Conservation (phyloP, 2,329 filamentous ascomycete species). For the Colletotrichum sp. region DNA sequence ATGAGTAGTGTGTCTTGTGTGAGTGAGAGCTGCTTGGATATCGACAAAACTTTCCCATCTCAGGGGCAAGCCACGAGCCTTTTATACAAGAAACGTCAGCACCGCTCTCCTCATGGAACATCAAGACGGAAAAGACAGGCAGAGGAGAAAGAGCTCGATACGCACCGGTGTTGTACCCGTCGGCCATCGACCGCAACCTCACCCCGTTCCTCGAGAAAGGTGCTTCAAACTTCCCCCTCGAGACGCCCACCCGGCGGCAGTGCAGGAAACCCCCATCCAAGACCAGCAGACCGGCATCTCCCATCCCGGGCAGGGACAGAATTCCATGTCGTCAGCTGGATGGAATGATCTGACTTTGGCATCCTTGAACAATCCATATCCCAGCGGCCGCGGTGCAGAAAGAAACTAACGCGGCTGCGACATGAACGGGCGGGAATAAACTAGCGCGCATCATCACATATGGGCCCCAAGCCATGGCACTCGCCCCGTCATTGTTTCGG, state of each 20-base stretch:
- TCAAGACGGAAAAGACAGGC: background rate
- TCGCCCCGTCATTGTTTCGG: background rate
- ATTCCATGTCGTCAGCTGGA: background rate
- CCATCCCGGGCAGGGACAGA: background rate
- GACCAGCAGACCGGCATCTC: background rate
- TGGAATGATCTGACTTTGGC: background rate
- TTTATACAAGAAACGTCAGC: background rate
- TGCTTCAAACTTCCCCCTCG: background rate
- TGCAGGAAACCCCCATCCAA: background rate
- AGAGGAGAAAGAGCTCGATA: background rate
- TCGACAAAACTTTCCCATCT: background rate
- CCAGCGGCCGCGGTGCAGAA: background rate
- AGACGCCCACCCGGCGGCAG: background rate
- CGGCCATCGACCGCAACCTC: background rate
- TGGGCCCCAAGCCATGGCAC: background rate
- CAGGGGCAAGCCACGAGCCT: background rate
- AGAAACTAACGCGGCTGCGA: background rate
- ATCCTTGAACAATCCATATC: background rate
- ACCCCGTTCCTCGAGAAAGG: background rate
- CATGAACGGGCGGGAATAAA: background rate
- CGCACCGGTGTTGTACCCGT: background rate
- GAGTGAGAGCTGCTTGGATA: background rate
- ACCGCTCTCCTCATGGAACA: background rate
- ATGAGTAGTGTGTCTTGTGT: background rate
- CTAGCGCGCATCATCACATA: background rate